Evolutionary conservation across 1,139 yeast species (phyloP).

Genomic region (Hanseniaspora gamundiae): DNA sequence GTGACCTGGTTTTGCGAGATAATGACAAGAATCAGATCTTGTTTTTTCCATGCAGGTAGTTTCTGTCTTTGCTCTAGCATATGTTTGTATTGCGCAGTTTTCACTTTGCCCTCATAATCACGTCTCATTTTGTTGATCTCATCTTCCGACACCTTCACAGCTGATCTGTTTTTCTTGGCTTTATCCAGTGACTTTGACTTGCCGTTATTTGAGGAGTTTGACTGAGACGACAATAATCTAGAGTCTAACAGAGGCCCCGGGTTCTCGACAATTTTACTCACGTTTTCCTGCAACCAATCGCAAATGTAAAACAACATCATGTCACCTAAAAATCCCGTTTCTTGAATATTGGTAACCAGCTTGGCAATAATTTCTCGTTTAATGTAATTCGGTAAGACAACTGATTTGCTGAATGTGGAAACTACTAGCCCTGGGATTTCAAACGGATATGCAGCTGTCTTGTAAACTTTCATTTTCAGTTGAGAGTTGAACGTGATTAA

Average conservation of each 20-base stretch:
- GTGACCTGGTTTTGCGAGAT: conserved; percentile 53
- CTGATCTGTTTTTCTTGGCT: conserved; percentile 4
- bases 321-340: conserved; percentile 44
- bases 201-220: conserved; percentile 17
- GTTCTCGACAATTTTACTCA: conserved; percentile 42
- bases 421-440: conserved; percentile 53
- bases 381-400: conserved; percentile 60
- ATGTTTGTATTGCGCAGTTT: conserved; percentile 19
- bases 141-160: conserved; percentile 7
- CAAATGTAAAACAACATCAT: conserved; percentile 51
- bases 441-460: conserved; percentile 43
- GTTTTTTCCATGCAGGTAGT: conserved; percentile 79
- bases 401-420: conserved; percentile 34
- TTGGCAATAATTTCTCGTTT: conserved; percentile 50
- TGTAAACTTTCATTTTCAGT: conserved; percentile 40
- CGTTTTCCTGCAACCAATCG: conserved; percentile 66
- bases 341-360: conserved; percentile 32
- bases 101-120: conserved; percentile 19
- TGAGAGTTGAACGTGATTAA: conserved; percentile 12
- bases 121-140: conserved; percentile 23
- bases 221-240: conserved; percentile 18
- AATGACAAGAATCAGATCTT: conserved; percentile 39
- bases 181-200: not conserved
- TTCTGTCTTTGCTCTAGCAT: conserved; percentile 36
- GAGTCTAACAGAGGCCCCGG: conserved; percentile 59